Evolutionary conservation across 352 stramenopile genomes (phyloP).

Genomic region (Phytophthora kernoviae): DNA sequence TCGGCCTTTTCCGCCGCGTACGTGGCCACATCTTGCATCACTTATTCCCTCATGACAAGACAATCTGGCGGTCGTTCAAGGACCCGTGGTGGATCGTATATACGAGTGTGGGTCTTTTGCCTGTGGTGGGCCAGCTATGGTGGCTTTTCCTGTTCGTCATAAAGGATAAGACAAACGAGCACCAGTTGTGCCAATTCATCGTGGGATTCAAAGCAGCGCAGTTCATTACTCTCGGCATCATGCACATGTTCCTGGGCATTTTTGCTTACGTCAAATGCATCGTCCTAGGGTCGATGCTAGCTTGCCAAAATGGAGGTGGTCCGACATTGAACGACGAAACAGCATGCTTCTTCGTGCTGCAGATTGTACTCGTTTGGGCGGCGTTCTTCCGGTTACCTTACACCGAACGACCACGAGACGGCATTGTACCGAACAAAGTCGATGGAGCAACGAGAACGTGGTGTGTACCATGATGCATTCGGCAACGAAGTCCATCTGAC

Average conservation of each 20-base stretch:
- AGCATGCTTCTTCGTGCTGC: conserved; percentile 82
- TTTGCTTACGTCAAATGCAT: conserved; percentile 79
- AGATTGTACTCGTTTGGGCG: conserved; percentile 84
- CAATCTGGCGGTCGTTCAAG: conserved; percentile 86
- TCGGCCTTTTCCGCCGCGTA: conserved; percentile 42
- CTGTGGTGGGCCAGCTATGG: conserved; percentile 87
- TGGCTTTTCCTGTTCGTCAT: conserved; percentile 91
- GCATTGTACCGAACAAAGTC: conserved; percentile 60
- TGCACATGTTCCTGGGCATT: conserved; percentile 71
- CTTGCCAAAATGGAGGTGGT: conserved; percentile 62
- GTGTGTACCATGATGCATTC: conserved; percentile 79
- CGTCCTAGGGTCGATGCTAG: conserved; percentile 55
- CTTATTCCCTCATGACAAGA: conserved; percentile 87
- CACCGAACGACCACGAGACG: conserved; percentile 67
- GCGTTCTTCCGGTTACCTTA: conserved; percentile 88
- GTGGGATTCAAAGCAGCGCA: conserved; percentile 91
- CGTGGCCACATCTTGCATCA: conserved; percentile 87
- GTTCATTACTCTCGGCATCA: conserved; percentile 87
- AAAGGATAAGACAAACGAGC: conserved; percentile 93
- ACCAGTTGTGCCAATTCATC: conserved; percentile 93
- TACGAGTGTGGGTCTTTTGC: conserved; percentile 81
- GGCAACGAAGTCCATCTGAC: conserved; percentile 81
- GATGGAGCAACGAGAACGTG: conserved; percentile 40
- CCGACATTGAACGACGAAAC: conserved; percentile 71
- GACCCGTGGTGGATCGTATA: conserved; percentile 85